Evolutionary conservation across 2,329 filamentous ascomycete genomes (phyloP).

Genomic region (Ophiostoma triangulosporum): DNA sequence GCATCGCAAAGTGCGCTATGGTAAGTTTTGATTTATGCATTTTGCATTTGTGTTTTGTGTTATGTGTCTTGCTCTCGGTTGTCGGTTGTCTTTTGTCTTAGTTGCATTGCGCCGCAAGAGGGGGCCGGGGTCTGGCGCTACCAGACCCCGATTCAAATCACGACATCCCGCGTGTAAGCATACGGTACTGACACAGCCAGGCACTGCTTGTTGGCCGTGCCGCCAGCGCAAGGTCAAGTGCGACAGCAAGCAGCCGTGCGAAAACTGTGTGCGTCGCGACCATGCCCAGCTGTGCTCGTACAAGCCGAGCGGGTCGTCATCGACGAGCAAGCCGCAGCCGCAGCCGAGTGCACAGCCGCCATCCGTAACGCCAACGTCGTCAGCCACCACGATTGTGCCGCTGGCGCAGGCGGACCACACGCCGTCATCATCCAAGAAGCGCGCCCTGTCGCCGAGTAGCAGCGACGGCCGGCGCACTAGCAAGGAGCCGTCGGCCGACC

Average conservation of each 20-base stretch:
- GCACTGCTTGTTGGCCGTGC: conserved; percentile 54
- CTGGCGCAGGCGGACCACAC: background rate
- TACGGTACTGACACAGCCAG: conserved; percentile 21
- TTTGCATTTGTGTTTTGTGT: background rate
- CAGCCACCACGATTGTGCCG: background rate
- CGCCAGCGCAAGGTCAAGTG: conserved; percentile 56
- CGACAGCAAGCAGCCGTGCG: conserved; percentile 54
- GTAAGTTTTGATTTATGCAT: conserved; percentile 27
- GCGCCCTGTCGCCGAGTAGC: conserved; percentile 30
- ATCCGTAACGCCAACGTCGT: conserved; percentile 12
- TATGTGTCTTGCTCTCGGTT: background rate
- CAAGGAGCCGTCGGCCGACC: conserved; percentile 6
- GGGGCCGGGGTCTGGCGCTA: background rate
- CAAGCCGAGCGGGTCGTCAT: conserved; percentile 42
- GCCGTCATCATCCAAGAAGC: conserved; percentile 21
- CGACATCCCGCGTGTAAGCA: background rate
- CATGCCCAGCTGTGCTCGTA: conserved; percentile 53
- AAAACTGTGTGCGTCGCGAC: conserved; percentile 54
- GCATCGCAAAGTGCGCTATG: conserved; percentile 55
- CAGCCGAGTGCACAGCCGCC: background rate
- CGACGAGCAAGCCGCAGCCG: background rate
- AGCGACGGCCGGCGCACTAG: conserved; percentile 19
- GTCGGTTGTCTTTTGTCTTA: too few relatives aligned
- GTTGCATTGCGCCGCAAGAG: too few relatives aligned
- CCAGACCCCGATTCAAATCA: background rate